Base-by-base conservation (phyloP, 2,329 filamentous ascomycete species). In the Cordyceps tenuipes region DNA sequence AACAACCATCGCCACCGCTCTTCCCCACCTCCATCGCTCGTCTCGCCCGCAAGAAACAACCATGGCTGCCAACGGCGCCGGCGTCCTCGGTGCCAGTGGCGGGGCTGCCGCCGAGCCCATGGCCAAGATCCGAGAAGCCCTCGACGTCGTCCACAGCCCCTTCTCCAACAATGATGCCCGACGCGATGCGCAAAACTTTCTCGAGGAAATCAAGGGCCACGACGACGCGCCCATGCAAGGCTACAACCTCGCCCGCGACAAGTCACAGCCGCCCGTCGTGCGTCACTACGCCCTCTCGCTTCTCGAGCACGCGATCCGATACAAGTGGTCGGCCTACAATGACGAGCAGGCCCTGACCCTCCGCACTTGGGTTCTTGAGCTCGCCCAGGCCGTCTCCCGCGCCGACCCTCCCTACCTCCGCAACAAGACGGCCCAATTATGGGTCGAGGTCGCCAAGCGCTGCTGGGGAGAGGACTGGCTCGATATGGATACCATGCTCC, bases 241-340 rank as follows among this genome's bases (percentile, higher is more conserved):
- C 65, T 96, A 90, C 74, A 82, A 82, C 26, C 83, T 99, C 62
- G 92, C 92, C 49, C 84, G 84, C 65, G 87, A 94, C 72, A 82
- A 80, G 68, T 78, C 81, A 43, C 90, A 95, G 70, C 82, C 89
- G 58, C 84, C 90, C 46, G 83, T 94, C 59, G 89, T 97, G 60
- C 88, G 94, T 67, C 92, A 97, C 75, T 99, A 95, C 72, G 94
- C 92, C 61, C 82, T 99, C 36, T 95, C 92, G 31, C 81, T 99
- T 60, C 83, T 99, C 65, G 93, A 97, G 69, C 88, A 95, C 73
- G 87, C 90, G 50, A 88, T 97, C 71, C 89, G 87, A 66, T 92
- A 96, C 74, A 86, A 84, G 66, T 96, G 91, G 84, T 82, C 86
- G 41, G 83, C 87, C 53, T 91, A 92, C 68, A 83, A 80, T 21